These are phyloP conservation scores for Aspergillus neoniger DNA, from an alignment of 2,329 filamentous ascomycete species.

Conservation along the genomic window DNA sequence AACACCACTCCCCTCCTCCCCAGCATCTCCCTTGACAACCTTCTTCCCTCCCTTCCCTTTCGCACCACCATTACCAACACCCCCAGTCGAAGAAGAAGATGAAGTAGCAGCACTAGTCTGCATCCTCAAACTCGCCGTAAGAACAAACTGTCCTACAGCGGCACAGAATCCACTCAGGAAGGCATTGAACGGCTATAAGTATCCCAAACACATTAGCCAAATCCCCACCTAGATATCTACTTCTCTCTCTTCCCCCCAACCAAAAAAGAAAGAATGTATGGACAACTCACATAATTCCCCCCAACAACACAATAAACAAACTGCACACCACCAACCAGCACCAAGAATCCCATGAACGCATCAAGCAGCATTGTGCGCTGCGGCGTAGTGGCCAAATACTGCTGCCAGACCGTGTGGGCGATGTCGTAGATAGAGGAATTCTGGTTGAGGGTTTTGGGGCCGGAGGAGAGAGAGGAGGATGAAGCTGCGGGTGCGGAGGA, in stretches of 20 bases:
- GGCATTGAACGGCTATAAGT: conserved; percentile 86
- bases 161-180: conserved; percentile 94
- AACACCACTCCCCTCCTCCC: conserved; percentile 20
- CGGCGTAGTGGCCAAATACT: conserved; percentile 78
- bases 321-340: conserved; percentile 83
- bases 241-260: not conserved
- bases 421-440: conserved; percentile 58
- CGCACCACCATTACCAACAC: too few relatives aligned
- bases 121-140: conserved; percentile 86
- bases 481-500: conserved; percentile 24
- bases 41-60: conserved; percentile 33
- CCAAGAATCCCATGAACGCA: conserved; percentile 83
- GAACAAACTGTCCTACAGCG: conserved; percentile 94
- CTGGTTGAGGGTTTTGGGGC: conserved; percentile 38
- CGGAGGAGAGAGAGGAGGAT: conserved; percentile 36
- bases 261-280: too few relatives aligned
- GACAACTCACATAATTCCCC: conserved; percentile 82
- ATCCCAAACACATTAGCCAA: not conserved
- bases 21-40: conserved; percentile 2
- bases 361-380: conserved; percentile 93
- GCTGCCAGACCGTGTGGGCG: conserved; percentile 68
- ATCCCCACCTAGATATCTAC: not conserved
- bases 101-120: conserved; percentile 67
- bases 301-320: conserved; percentile 90
- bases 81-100: too few relatives aligned